Base-by-base conservation (phyloP, 345 rosid genomes). In the Dipteronia dyeriana region DNA sequence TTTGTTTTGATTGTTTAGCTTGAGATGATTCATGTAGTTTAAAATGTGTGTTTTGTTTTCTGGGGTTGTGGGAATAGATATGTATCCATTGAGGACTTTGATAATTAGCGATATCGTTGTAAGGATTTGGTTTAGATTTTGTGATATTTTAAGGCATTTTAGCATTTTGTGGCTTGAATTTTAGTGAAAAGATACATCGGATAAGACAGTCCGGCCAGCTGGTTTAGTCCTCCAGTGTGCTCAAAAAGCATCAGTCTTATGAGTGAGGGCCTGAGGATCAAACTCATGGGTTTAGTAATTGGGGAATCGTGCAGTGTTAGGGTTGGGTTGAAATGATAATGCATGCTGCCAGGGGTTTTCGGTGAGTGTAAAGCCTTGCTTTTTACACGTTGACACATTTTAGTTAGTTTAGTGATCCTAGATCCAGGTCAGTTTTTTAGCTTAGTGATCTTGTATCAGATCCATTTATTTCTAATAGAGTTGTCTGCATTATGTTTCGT, bases 151-250 rank as follows among this genome's bases (percentile, higher is more conserved):
- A 23, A n/a, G 29, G 25, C 29, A 64, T 6, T 62, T 71, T 19
- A 34, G 19, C 43, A 8, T 51, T 51, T 26, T 69, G 60, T 72
- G 65, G 38, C 20, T 38, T 72, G 38, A 10, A 43, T 25, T 23
- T 47, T 39, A 41, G 29, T 9, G n/a, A 17, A 7, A 62, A 26
- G 76, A 29, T 57, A 9, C 47, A 9, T 20, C 34, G 10, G 12
- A 57, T 20, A 6, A 72, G 19, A 59, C 38, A 14, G 38, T 71
- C 6, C 2, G 17, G 17, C 45, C n/a, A 7, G 54, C 60, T 49
- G 34, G 56, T 70, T 49, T 70, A 25, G 19, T 56, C 29, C 41
- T 23, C 73, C 3, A 23, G 14, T 67, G 71, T 67, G 71, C 71
- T 59, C 26, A 1, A n/a, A 20, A 8, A 59, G 25, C 13, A 3